A percentile compares a stretch with the other conserved stretches of the same genome.
Conservation (phyloP, 169 alveolate species). For the Plasmodium relictum region DNA sequence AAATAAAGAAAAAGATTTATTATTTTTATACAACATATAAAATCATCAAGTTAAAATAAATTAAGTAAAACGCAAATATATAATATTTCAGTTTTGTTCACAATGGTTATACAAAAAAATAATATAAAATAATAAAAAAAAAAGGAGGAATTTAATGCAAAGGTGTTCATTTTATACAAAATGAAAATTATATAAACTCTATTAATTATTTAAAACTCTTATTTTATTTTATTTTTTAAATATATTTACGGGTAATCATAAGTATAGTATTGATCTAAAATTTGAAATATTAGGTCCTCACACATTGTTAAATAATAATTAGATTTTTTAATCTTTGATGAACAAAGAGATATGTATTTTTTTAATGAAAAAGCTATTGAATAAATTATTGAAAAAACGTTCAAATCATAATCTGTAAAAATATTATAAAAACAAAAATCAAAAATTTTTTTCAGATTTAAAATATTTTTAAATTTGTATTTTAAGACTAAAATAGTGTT, state of each 20-base stretch:
- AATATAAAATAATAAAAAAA: not conserved
- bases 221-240: not conserved
- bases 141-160: too few relatives aligned
- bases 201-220: too few relatives aligned
- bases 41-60: not conserved
- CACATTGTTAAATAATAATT: slow-evolving; percentile 21
- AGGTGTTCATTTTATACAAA: not conserved
- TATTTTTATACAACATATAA: not conserved
- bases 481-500: slow-evolving; percentile 39
- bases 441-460: slow-evolving; percentile 16
- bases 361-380: slow-evolving; percentile 51
- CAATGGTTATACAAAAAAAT: not conserved
- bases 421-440: slow-evolving; percentile 39
- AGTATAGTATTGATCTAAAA: slow-evolving; percentile 33
- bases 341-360: slow-evolving; percentile 32
- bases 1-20: not conserved
- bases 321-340: slow-evolving; percentile 46
- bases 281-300: slow-evolving; percentile 39
- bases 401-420: slow-evolving; percentile 52
- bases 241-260: slow-evolving; percentile 46
- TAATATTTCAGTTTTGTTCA: too few relatives aligned
- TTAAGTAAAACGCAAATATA: not conserved
- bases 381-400: slow-evolving; percentile 46
- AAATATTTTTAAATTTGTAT: slow-evolving; percentile 32
- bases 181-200: slow-evolving; percentile 1